Percentiles rank a stretch among this genome's conserved stretches.
Conservation (phyloP, 2,329 filamentous ascomycete genomes). For the Microsporum canis region DNA sequence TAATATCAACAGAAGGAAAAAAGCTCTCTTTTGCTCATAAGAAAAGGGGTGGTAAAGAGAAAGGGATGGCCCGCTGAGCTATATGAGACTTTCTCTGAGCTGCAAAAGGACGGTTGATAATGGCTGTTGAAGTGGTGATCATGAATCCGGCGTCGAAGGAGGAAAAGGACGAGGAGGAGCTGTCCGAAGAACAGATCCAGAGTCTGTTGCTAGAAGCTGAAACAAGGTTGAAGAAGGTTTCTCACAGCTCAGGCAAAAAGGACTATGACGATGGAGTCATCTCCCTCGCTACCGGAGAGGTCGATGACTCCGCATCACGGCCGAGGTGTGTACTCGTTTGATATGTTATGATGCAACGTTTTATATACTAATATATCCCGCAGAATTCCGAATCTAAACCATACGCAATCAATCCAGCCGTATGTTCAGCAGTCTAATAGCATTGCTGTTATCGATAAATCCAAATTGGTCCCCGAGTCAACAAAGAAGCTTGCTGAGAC, state of each 20-base stretch:
- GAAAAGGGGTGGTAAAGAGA: background rate
- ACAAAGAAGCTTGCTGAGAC: slow-evolving; percentile 35
- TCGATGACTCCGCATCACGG: background rate
- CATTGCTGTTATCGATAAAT: slow-evolving; percentile 43
- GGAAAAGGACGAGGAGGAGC: slow-evolving; percentile 20
- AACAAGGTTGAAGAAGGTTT: slow-evolving; percentile 37
- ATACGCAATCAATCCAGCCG: slow-evolving; percentile 39
- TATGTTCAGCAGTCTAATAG: slow-evolving; percentile 45
- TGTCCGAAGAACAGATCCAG: slow-evolving; percentile 54
- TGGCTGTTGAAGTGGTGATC: slow-evolving; percentile 1
- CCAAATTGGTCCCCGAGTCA: slow-evolving; percentile 36
- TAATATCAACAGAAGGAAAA: background rate
- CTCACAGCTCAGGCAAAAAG: slow-evolving; percentile 5
- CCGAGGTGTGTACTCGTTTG: background rate
- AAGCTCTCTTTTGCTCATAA: background rate
- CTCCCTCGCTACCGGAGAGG: slow-evolving; percentile 9
- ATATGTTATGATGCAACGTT: background rate
- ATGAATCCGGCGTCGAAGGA: background rate
- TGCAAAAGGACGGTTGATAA: background rate
- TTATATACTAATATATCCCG: background rate
- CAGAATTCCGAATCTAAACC: slow-evolving; percentile 43
- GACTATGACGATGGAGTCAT: slow-evolving; percentile 10
- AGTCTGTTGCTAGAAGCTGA: slow-evolving; percentile 54
- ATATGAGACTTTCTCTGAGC: background rate
- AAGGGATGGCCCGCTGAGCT: background rate